These are phyloP conservation scores for Isoetes taiwanensis DNA, from an alignment of 75 land plant genomes.

Conservation along the genomic window DNA sequence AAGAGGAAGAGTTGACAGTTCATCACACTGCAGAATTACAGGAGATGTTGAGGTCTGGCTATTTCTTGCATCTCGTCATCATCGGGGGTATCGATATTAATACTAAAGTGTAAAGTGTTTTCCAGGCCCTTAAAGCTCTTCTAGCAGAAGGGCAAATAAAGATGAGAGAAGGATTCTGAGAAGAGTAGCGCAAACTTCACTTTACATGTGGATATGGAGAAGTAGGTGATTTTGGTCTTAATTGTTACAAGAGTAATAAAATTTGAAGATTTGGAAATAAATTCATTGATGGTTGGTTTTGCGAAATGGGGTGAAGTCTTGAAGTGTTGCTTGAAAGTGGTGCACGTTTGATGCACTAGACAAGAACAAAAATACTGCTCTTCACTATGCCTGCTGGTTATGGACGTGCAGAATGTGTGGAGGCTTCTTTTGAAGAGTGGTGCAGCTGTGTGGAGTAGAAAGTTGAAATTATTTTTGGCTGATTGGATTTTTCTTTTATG, in stretches of 20 bases:
- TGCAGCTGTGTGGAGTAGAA: constrained; percentile 99
- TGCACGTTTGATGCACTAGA: constrained; percentile 80
- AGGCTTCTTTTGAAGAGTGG: constrained; percentile 69
- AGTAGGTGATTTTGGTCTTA: constrained; percentile 36
- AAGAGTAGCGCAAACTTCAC: constrained; percentile 77
- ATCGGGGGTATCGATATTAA: background rate
- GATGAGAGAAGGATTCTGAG: constrained; percentile 77
- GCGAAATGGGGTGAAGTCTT: constrained; percentile 50
- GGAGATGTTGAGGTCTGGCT: constrained; percentile 81
- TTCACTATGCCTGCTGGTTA: constrained; percentile 96
- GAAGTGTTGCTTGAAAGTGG: constrained; percentile 81
- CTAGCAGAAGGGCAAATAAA: constrained; percentile 65
- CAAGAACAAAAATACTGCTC: constrained; percentile 78
- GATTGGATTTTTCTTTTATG: background rate
- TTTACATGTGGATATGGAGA: constrained; percentile 90
- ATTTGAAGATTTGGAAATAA: too few relatives aligned
- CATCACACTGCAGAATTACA: constrained; percentile 82
- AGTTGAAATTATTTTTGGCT: too few relatives aligned
- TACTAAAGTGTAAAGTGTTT: background rate
- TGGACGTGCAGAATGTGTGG: constrained; percentile 76
- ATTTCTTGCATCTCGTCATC: too few relatives aligned
- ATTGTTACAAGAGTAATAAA: too few relatives aligned
- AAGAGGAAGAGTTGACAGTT: constrained; percentile 35
- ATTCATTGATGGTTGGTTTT: background rate
- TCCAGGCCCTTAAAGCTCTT: constrained; percentile 51